Evolutionary conservation across 2,329 filamentous ascomycete genomes (phyloP), one percentile per base, ranked within the genome.

Genomic region (Diaporthe sp.): DNA sequence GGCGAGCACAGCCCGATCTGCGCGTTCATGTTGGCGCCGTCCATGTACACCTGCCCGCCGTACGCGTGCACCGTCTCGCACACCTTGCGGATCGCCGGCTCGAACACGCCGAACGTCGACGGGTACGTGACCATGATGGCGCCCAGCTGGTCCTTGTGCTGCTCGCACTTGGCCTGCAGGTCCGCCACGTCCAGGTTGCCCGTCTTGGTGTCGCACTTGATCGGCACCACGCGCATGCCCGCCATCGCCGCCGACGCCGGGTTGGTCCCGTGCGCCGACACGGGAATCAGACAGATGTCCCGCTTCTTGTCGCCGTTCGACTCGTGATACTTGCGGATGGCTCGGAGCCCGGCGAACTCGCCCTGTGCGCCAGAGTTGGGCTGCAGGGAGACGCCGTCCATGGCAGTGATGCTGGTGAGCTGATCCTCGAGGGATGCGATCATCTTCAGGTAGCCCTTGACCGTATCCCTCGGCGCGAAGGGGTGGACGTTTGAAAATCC

Each of bases 81-180:
- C 22, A 93, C 95, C 82, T 94, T 91, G 87, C 95, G 97, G 83
- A 98, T 91, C 78, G 92, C 90, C 3, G 96, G 96, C 87, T 98
- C 96, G 82, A 98, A 98, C 42, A 98, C 95, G 83, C 96, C 96
- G 79, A 94, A 98, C 0, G 96, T 98, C 84, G 94, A 97, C 44
- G 96, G 96, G 83, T 98, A 98, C 2, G 96, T 98, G 81, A 98
- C 91, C 96, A 98, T 98, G 85, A 98, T 96, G 70, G 96, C 96
- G 17, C 92, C 95, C 55, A 98, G 90, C 82, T 97, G 92, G 71
- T 95, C 92, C 82, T 92, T 91, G 86, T 98, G 91, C 87, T 98
- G 94, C 86, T 95, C 91, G 84, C 95, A 98, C 87, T 98, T 98
- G 77, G 91, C 92, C 85, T 95, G 92, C 20, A 98, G 90, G 84